These are phyloP conservation scores for Clitoria ternatea DNA, from an alignment of 306 rosid genomes.

Conservation along the genomic window DNA sequence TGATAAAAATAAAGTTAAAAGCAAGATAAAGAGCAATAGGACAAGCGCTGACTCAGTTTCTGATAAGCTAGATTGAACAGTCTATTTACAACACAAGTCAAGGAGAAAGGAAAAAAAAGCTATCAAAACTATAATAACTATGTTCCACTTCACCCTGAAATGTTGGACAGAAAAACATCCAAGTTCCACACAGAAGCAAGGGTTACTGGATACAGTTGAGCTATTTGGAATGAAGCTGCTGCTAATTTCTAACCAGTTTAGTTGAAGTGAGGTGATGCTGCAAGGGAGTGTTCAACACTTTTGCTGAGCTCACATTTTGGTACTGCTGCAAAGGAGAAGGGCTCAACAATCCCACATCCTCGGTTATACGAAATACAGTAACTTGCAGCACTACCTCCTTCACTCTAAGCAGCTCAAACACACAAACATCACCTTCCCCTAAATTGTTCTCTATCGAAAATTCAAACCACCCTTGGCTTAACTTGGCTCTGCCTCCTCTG, in stretches of 20 bases:
- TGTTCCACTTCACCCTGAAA: constrained; percentile 37
- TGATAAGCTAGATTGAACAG: constrained; percentile 40
- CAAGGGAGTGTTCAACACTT: constrained; percentile 28
- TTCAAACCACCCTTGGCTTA: constrained; percentile 98
- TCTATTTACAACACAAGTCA: constrained; percentile 54
- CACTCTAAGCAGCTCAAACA: constrained; percentile 66
- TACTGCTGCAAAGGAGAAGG: constrained; percentile 45
- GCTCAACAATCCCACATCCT: constrained; percentile 44
- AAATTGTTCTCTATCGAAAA: constrained; percentile 74
- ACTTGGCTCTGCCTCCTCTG: constrained; percentile 82
- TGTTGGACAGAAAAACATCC: constrained; percentile 39
- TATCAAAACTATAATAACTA: constrained; percentile 24
- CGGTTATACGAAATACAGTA: constrained; percentile 60
- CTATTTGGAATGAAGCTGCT: constrained; percentile 8
- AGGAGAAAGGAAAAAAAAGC: not conserved
- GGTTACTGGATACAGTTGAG: constrained; percentile 34
- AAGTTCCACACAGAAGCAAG: constrained; percentile 37
- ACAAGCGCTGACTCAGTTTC: constrained; percentile 27
- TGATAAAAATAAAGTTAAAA: not conserved
- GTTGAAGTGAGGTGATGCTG: constrained; percentile 22
- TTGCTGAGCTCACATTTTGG: constrained; percentile 36
- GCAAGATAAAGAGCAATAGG: constrained; percentile 4
- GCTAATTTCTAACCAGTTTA: constrained; percentile 52
- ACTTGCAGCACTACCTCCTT: constrained; percentile 82
- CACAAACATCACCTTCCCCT: constrained; percentile 97